These are phyloP conservation scores for Penicillium cosmopolitanum DNA, from an alignment of 495 filamentous ascomycete genomes.

Conservation along the genomic window DNA sequence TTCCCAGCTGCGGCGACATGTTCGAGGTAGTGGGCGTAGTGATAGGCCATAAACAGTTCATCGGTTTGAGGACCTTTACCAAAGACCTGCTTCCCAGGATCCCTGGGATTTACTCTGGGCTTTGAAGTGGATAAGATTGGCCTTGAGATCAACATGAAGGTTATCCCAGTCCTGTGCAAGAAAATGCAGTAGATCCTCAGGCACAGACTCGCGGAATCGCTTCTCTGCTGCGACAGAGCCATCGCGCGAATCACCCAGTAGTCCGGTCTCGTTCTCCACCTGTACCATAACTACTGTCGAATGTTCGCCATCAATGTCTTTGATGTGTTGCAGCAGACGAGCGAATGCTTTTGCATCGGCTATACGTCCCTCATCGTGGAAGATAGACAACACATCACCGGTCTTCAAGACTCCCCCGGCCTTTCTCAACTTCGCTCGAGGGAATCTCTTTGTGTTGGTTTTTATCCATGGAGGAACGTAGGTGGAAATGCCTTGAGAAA, in stretches of 20 bases:
- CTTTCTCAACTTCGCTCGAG: slow-evolving; percentile 37
- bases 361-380: slow-evolving; percentile 36
- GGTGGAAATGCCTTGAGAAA: slow-evolving; percentile 32
- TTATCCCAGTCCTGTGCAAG: slow-evolving; percentile 35
- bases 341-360: slow-evolving; percentile 44
- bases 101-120: slow-evolving; percentile 18
- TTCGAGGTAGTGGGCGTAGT: slow-evolving; percentile 48
- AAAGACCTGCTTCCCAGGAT: slow-evolving; percentile 46
- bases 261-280: slow-evolving; percentile 52
- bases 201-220: slow-evolving; percentile 38
- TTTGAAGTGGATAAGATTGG: slow-evolving; percentile 31
- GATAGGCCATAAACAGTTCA: slow-evolving; percentile 57
- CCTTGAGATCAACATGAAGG: slow-evolving; percentile 36
- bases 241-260: slow-evolving; percentile 52
- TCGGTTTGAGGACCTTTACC: slow-evolving; percentile 43
- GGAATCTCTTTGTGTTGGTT: slow-evolving; percentile 45
- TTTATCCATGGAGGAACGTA: slow-evolving; percentile 52
- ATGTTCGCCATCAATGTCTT: slow-evolving; percentile 42
- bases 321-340: slow-evolving; percentile 41
- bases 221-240: slow-evolving; percentile 38
- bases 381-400: slow-evolving; percentile 39
- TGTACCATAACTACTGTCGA: slow-evolving; percentile 55
- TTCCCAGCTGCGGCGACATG: slow-evolving; percentile 48
- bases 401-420: slow-evolving; percentile 32
- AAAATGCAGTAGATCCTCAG: slow-evolving; percentile 34